phyloP scores from a whole-genome alignment of 306 rosid genomes.

The Canavalia gladiata region DNA sequence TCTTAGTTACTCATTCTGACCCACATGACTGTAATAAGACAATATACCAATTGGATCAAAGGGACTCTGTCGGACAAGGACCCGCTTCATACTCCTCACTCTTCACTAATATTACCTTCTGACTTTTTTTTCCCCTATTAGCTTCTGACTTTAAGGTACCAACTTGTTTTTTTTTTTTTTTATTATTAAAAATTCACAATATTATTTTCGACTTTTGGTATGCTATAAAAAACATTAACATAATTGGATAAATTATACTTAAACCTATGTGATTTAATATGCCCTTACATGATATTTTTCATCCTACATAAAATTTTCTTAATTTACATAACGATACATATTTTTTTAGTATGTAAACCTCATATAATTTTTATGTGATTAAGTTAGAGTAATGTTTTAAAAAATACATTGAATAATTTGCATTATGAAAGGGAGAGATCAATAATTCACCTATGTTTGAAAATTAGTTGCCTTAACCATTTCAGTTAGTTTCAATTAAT shows the following conservation, averaged over 20 bases:
- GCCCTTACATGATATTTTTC: too few species aligned
- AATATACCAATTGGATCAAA: constrained; percentile 53
- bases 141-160: constrained; percentile 37
- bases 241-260: too few species aligned
- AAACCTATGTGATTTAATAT: too few species aligned
- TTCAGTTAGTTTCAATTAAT: neutral
- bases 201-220: neutral
- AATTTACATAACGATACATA: too few species aligned
- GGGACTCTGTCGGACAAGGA: constrained; percentile 40
- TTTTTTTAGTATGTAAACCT: too few species aligned
- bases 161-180: constrained; percentile 32
- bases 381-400: too few species aligned
- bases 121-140: constrained; percentile 34
- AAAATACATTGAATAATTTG: too few species aligned
- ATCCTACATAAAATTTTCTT: too few species aligned
- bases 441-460: too few species aligned
- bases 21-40: constrained; percentile 55
- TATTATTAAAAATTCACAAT: neutral
- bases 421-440: too few species aligned
- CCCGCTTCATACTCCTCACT: constrained; percentile 48
- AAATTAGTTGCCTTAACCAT: neutral
- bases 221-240: too few species aligned
- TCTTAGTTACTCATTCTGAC: constrained; percentile 43
- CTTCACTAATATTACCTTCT: constrained; percentile 16
- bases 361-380: too few species aligned